phyloP scores from a whole-genome alignment of 495 filamentous ascomycete species.

The Aspergillus bridgeri region DNA sequence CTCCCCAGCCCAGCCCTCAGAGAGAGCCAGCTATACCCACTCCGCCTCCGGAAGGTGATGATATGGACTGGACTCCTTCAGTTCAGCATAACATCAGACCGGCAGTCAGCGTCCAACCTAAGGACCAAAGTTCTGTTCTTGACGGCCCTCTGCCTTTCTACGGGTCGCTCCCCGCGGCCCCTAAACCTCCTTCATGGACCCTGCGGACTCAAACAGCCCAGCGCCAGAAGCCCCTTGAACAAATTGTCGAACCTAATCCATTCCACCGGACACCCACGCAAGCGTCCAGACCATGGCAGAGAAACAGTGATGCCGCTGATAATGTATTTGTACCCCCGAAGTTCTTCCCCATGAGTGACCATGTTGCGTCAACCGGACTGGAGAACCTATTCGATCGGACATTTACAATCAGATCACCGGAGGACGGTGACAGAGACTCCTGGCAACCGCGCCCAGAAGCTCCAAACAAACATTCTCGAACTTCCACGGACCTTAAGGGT shows the following conservation, averaged over 20 bases:
- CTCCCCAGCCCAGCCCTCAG: conserved; percentile 19
- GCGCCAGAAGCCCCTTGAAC: conserved; percentile 28
- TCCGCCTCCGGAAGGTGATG: conserved; percentile 41
- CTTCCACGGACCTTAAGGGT: conserved; percentile 13
- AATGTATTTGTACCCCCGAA: conserved; percentile 45
- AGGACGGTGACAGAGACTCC: conserved; percentile 30
- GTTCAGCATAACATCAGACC: conserved; percentile 44
- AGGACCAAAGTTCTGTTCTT: conserved; percentile 30
- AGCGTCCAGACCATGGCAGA: conserved; percentile 21
- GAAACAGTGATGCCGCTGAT: conserved; percentile 18
- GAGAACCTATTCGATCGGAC: conserved; percentile 44
- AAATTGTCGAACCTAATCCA: conserved; percentile 36
- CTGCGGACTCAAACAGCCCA: conserved; percentile 55
- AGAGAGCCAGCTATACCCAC: conserved; percentile 31
- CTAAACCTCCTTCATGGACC: conserved; percentile 59
- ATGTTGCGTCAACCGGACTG: conserved; percentile 43
- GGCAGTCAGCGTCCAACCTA: conserved; percentile 29
- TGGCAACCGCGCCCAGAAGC: conserved; percentile 20
- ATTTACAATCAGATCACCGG: conserved; percentile 42
- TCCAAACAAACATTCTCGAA: conserved; percentile 6
- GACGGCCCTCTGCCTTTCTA: conserved; percentile 55
- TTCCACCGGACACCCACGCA: conserved; percentile 32
- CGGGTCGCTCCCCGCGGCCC: conserved; percentile 61
- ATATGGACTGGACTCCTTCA: conserved; percentile 86
- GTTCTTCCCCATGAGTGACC: conserved; percentile 48